Evolutionary conservation across 2,329 filamentous ascomycete species (phyloP).

Genomic region (Aspergillus awamori): DNA sequence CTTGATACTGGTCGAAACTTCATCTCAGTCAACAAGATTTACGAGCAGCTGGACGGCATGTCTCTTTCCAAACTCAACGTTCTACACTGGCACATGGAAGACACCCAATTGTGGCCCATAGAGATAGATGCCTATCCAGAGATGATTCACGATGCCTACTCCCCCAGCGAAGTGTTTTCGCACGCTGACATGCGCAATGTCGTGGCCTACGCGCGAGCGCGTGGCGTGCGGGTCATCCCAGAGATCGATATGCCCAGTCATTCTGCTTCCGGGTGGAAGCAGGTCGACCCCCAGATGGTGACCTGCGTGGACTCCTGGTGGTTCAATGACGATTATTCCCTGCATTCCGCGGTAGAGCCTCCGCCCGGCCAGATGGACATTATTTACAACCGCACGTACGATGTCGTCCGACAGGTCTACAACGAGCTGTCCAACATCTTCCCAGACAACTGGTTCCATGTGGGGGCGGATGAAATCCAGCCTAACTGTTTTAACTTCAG

Average conservation of each 20-base stretch:
- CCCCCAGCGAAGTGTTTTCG: conserved; percentile 51
- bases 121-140: conserved; percentile 54
- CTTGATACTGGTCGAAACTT: conserved; percentile 60
- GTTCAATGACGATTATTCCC: conserved; percentile 60
- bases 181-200: conserved; percentile 48
- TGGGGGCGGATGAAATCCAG: conserved; percentile 60
- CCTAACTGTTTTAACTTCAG: conserved; percentile 62
- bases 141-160: conserved; percentile 60
- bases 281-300: conserved; percentile 59
- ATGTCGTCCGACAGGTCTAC: conserved; percentile 58
- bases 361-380: conserved; percentile 61
- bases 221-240: conserved; percentile 62
- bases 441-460: conserved; percentile 58
- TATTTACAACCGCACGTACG: conserved; percentile 59
- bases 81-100: conserved; percentile 61
- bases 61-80: conserved; percentile 61
- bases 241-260: conserved; percentile 67
- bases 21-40: conserved; percentile 54
- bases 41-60: conserved; percentile 59
- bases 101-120: conserved; percentile 60
- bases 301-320: conserved; percentile 62
- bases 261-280: conserved; percentile 58
- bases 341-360: conserved; percentile 60
- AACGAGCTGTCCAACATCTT: conserved; percentile 56
- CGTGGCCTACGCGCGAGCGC: conserved; percentile 55